These are phyloP conservation scores for Populus ilicifolia DNA, from an alignment of 345 rosid species.

Conservation along the genomic window DNA sequence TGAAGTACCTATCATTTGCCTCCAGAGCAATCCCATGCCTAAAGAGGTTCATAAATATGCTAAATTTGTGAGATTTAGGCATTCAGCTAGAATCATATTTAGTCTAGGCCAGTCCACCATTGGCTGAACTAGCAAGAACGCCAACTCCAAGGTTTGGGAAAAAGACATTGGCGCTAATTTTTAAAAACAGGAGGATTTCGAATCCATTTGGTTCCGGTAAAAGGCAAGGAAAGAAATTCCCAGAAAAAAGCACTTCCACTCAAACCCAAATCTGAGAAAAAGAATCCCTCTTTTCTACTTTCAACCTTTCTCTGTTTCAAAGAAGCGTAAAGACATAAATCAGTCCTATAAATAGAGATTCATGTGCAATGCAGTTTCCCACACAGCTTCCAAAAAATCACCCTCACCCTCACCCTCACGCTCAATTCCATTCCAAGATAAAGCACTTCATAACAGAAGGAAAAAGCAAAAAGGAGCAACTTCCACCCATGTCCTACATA, in stretches of 20 bases:
- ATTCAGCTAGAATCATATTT: background rate
- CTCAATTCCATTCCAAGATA: background rate
- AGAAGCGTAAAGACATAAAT: constrained; percentile 33
- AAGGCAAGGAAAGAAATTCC: constrained; percentile 6
- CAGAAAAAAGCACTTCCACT: constrained; percentile 25
- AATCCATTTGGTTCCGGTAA: background rate
- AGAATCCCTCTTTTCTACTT: constrained; percentile 20
- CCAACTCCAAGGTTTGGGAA: background rate
- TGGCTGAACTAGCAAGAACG: background rate
- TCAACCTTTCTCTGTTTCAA: constrained; percentile 30
- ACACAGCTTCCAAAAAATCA: constrained; percentile 10
- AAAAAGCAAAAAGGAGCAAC: background rate
- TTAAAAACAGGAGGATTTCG: constrained; percentile 19
- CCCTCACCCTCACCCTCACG: background rate
- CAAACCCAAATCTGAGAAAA: constrained; percentile 16
- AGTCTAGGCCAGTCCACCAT: background rate
- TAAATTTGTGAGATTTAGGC: background rate
- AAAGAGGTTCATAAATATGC: background rate
- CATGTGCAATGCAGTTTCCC: constrained; percentile 5
- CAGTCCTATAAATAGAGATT: constrained; percentile 8
- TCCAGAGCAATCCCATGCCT: background rate
- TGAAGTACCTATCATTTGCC: background rate
- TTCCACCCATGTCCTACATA: background rate
- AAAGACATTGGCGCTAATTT: background rate
- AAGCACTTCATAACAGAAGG: background rate